Evolutionary conservation across 2,329 filamentous ascomycete genomes (phyloP).

Genomic region (Aspergillus tanneri): DNA sequence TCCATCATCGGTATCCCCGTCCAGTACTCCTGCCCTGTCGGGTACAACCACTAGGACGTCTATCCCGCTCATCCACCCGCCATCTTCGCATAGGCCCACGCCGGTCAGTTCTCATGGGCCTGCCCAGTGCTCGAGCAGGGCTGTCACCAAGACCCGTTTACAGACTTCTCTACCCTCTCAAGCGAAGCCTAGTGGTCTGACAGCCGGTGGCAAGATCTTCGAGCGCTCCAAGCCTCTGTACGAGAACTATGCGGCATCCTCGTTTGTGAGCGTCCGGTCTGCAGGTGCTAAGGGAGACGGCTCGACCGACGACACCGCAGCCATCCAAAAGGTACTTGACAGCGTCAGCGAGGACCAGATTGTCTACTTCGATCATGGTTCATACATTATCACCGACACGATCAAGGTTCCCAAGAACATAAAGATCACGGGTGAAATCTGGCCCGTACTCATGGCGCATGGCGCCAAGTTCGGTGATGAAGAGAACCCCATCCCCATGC

Average conservation of each 20-base stretch:
- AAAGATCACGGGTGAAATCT: constrained; percentile 87
- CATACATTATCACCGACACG: constrained; percentile 61
- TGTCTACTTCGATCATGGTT: constrained; percentile 64
- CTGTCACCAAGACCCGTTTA: constrained; percentile 44
- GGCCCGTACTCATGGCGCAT: constrained; percentile 83
- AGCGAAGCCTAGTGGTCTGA: constrained; percentile 65
- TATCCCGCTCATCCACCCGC: not conserved
- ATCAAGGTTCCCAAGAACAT: constrained; percentile 68
- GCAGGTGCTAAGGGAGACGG: constrained; percentile 87
- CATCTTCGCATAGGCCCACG: constrained; percentile 5
- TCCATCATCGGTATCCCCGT: not conserved
- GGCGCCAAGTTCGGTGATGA: constrained; percentile 72
- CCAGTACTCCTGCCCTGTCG: not conserved
- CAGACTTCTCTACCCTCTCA: constrained; percentile 60
- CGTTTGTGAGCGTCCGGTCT: constrained; percentile 80
- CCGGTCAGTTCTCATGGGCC: constrained; percentile 9
- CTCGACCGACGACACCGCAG: constrained; percentile 77
- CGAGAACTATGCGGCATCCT: constrained; percentile 61
- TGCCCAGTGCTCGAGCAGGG: constrained; percentile 29
- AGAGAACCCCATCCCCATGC: constrained; percentile 75
- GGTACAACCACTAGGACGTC: not conserved
- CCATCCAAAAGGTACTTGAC: constrained; percentile 76
- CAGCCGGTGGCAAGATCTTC: constrained; percentile 69
- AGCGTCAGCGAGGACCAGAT: constrained; percentile 59
- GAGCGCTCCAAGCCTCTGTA: constrained; percentile 90